These are phyloP conservation scores for Anastatica hierochuntica DNA, from an alignment of 345 rosid genomes.

Conservation along the genomic window DNA sequence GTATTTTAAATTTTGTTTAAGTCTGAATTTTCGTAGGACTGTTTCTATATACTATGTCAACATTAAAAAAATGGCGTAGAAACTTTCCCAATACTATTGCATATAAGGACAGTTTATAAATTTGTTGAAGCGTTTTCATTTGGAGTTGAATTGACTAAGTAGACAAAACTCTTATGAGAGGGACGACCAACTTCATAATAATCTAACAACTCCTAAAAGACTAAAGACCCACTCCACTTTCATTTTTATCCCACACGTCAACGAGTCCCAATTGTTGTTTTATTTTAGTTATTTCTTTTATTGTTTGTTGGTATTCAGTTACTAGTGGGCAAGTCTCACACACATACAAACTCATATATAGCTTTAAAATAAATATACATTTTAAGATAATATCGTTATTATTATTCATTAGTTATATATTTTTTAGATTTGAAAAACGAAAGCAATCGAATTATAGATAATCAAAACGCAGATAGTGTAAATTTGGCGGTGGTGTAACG, in stretches of 20 bases:
- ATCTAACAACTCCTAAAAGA: constrained; percentile 14
- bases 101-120: constrained; percentile 5
- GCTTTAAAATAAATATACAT: background rate
- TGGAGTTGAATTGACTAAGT: constrained; percentile 24
- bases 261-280: constrained; percentile 1
- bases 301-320: constrained; percentile 13
- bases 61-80: too few species aligned
- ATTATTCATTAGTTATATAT: background rate
- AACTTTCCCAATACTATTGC: too few species aligned
- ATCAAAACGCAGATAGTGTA: background rate
- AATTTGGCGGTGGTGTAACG: constrained; percentile 20
- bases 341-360: background rate
- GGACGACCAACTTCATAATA: too few species aligned
- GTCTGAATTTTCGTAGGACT: too few species aligned
- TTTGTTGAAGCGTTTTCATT: constrained; percentile 13
- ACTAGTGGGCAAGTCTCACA: constrained; percentile 18
- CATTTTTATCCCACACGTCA: constrained; percentile 17
- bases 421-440: background rate
- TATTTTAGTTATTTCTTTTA: background rate
- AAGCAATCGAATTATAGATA: background rate
- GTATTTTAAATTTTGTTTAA: too few species aligned
- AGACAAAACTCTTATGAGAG: constrained; percentile 16
- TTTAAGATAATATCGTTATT: background rate
- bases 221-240: constrained; percentile 27
- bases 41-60: too few species aligned